These are phyloP conservation scores for Diaporthe sp. DNA, from an alignment of 2,329 filamentous ascomycete genomes.

Conservation along the genomic window DNA sequence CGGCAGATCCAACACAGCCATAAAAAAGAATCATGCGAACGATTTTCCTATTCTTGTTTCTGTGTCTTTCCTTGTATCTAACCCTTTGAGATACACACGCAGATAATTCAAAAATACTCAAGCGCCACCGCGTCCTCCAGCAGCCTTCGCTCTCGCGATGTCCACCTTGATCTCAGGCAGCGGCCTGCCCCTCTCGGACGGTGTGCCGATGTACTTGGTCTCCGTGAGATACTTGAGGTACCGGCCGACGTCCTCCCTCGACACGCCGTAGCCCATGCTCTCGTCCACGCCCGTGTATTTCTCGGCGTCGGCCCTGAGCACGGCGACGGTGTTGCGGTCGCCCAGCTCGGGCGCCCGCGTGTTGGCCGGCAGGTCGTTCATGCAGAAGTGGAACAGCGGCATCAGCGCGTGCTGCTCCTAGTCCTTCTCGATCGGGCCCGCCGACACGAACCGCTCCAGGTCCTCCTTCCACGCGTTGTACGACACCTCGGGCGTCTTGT, in stretches of 20 bases:
- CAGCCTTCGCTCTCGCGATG: slow-evolving; percentile 37
- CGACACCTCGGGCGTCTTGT: slow-evolving; percentile 71
- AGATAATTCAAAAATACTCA: not conserved
- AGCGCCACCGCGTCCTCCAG: slow-evolving; percentile 43
- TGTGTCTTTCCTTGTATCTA: slow-evolving; percentile 10
- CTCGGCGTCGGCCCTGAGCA: slow-evolving; percentile 71
- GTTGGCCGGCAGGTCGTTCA: slow-evolving; percentile 74
- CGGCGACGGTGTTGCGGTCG: slow-evolving; percentile 73
- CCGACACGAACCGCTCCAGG: slow-evolving; percentile 75
- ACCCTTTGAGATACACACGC: not conserved
- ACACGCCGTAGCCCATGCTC: slow-evolving; percentile 63
- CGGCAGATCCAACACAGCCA: not conserved
- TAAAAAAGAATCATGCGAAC: not conserved
- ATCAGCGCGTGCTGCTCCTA: slow-evolving; percentile 77
- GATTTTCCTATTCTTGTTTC: not conserved
- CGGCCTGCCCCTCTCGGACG: slow-evolving; percentile 47
- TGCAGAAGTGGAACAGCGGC: slow-evolving; percentile 80
- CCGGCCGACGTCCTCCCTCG: slow-evolving; percentile 68
- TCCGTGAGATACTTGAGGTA: slow-evolving; percentile 73
- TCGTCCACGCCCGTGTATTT: slow-evolving; percentile 61
- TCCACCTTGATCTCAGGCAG: slow-evolving; percentile 46
- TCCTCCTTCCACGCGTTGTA: slow-evolving; percentile 77
- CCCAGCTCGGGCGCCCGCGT: slow-evolving; percentile 80
- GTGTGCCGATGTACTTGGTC: slow-evolving; percentile 69
- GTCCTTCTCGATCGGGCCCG: slow-evolving; percentile 62